Evolutionary conservation across 1,284 basidiomycete genomes (phyloP), one percentile per base, ranked within the genome.

Genomic region (Baeospora myosura): DNA sequence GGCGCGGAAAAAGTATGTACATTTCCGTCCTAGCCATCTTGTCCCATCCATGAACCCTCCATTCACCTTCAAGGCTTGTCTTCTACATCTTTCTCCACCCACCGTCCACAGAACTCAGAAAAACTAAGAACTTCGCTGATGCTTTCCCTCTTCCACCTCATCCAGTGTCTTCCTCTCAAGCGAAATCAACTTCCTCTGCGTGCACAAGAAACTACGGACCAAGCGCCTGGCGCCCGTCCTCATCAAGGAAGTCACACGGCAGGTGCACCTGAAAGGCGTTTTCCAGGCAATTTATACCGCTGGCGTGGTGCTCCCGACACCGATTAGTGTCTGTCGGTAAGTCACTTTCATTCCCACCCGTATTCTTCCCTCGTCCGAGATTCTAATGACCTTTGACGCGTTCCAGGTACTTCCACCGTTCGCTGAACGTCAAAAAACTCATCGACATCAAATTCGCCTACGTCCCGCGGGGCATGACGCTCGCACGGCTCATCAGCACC

Each of bases 271-370:
- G 14, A 76, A 80, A 47, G 88, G 92, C 37, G 74, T 96, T 39
- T 98, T 97, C 69, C 96, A 99, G 64, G 96, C 96, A 3, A 89
- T 98, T 43, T 98, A 98, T 62, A 99, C 96, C 0, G 94, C 79
- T 21, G 92, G 94, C 5, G 79, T 91, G 12, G 78, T 94, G 25
- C 68, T 98, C 18, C 93, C 93, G 5, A 96, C 93, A 0, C 94
- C 94, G 0, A 77, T 96, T 18, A 78, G 88, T 3, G 82, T 81
- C 10, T 92, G 86, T 61, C 72, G 82, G 79, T 85, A 55, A 46
- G 74, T 32, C 17, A 24, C n/a, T 22, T 12, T 34, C 16, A 10
- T 35, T 42, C 17, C 10, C 5, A 21, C 16, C 11, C 12, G 5
- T 29, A 20, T 5, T 21, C 8, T 25, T 35, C 29, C 16, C 23